Base-by-base conservation (phyloP, 2,329 filamentous ascomycete genomes). In the Cladophialophora carrionii region DNA sequence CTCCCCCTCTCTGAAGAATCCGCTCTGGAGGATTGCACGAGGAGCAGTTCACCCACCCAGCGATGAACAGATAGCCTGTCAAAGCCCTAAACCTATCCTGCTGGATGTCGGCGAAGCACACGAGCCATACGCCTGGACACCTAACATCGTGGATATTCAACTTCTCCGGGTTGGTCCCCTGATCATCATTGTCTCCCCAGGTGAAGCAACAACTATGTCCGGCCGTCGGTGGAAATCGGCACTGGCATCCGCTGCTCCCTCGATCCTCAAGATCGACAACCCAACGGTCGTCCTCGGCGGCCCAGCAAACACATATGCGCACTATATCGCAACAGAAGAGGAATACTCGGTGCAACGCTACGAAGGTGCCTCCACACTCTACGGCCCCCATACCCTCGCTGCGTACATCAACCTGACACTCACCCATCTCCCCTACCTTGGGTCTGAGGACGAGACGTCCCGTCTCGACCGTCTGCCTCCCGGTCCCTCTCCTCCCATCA, bases 301-400 rank as follows among this genome's bases (percentile, higher is more conserved):
- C 0, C 93, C 94, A 0, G 92, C 92, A 57, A 98, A 98, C 75
- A 92, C 87, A 64, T 98, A 98, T 76, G 88, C 91, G 2, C 90
- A 94, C 77, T 94, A 94, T 76, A 87, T 92, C 64, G 78, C 88
- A 1, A 94, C 92, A 0, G 84, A 87, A 31, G 90, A 96, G 75
- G 90, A 96, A 76, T 96, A 95, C 75, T 79, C 80, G 12, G 82
- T 95, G 53, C 94, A 97, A 78, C 88, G 94, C 9, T 97, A 97
- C 78, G 94, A 98, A 79, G 94, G 93, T n/a, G 94, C 91, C 0
- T 94, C 90, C 6, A 98, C 94, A 0, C 85, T 98, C 1, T 95
- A 90, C 75, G 94, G 94, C 0, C 90, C 85, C 1, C 87, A 92
- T 76, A 91, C 92, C 0, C 84, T 97, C 10, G 86, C 90, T 41